Evolutionary conservation across 331 rosid species (phyloP).

Genomic region (Rosa hybrid): DNA sequence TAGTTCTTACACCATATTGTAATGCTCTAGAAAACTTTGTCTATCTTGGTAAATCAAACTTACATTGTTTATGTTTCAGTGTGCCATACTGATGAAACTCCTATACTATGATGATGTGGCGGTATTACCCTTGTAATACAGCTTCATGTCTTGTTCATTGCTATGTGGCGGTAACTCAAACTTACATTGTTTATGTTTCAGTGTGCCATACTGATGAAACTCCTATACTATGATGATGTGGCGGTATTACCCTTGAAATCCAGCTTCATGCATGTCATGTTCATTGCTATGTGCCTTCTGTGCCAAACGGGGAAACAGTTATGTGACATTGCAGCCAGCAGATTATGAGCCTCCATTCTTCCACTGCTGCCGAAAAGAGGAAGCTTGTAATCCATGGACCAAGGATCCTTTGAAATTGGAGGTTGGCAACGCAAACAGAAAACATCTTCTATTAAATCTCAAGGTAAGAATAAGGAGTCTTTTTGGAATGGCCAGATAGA

Average conservation of each 20-base stretch:
- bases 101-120: constrained; percentile 80
- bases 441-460: constrained; percentile 82
- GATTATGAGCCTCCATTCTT: too few species aligned
- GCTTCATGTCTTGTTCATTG: too few species aligned
- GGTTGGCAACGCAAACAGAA: constrained; percentile 92
- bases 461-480: constrained; percentile 49
- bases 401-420: constrained; percentile 53
- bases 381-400: constrained; percentile 33
- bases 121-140: constrained; percentile 34
- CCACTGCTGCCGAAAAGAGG: constrained; percentile 53
- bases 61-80: constrained; percentile 36
- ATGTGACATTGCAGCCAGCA: too few species aligned
- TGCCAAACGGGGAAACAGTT: too few species aligned
- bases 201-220: too few species aligned
- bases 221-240: too few species aligned
- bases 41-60: not conserved
- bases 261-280: not conserved
- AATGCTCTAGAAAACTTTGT: not conserved
- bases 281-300: constrained; percentile 18
- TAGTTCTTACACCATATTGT: not conserved
- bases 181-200: too few species aligned
- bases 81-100: constrained; percentile 89
- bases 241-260: not conserved
- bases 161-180: too few species aligned
- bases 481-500: not conserved